Evolutionary conservation across 176 grass and related monocot species (phyloP), one percentile per base, ranked within the genome.

Genomic region (Cocos nucifera): DNA sequence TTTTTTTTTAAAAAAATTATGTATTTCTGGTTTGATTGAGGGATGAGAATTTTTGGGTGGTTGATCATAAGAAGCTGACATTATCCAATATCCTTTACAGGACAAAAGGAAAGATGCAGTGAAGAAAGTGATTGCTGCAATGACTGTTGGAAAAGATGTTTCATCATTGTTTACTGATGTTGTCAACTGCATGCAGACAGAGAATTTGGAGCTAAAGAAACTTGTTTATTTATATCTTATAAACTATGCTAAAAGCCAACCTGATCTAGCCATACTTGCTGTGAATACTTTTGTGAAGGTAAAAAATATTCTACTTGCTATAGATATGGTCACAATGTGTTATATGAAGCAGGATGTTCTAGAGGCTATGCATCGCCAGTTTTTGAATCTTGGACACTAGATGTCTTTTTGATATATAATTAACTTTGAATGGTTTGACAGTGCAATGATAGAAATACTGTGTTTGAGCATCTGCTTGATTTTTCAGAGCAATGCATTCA

Each of bases 281-380:
- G 93, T 98, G 61, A 98, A 98, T 76, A 98, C 93, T 89, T 98
- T 98, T 69, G 93, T 98, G 56, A 98, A 98, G 93, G 93, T 98
- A 75, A 51, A 44, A 59, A 4, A 59, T 59, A 49, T 55, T 55
- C 19, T 55, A 10, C 53, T 55, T 55, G 19, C 29, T 12, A 35
- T 35, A 2, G 6, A 35, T 35, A 35, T 35, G 3, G 9, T 44
- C 35, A 44, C 9, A 12, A 44, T 14, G 10, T 14, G 35, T 44
- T 44, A 44, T 44, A 44, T 44, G 35, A 14, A 44, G 35, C 7
- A 44, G 9, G 35, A 12, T 12, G 9, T 12, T 44, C 1, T 44
- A 44, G 35, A 12, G 35, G 35, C 35, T 44, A 30, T 44, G 9
- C 8, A 44, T 14, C 35, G 14, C 35, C 35, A 44, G 9, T 44